phyloP scores from a whole-genome alignment of 2,329 filamentous ascomycete species.

The Fusarium sp. region DNA sequence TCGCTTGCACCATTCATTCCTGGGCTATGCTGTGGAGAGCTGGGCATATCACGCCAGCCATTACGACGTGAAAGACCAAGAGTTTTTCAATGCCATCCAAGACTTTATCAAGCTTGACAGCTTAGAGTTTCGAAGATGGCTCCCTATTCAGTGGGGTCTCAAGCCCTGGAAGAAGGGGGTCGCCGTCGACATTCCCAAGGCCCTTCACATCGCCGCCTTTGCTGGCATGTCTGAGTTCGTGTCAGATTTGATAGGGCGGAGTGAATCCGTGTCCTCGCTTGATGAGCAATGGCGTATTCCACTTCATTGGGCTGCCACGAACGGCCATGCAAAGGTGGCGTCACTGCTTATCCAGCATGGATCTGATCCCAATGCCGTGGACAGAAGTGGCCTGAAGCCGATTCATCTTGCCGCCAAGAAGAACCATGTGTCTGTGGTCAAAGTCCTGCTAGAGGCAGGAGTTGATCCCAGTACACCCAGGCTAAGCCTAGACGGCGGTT shows the following conservation, averaged over 20 bases:
- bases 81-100: slow-evolving; percentile 10
- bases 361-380: slow-evolving; percentile 17
- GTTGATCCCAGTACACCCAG: slow-evolving; percentile 14
- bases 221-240: slow-evolving; percentile 30
- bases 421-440: slow-evolving; percentile 10
- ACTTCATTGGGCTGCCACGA: slow-evolving; percentile 37
- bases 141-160: slow-evolving; percentile 22
- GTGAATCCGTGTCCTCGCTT: background rate
- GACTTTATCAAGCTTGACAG: slow-evolving; percentile 11
- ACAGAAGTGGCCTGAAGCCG: slow-evolving; percentile 28
- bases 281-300: background rate
- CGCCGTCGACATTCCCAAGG: too few relatives aligned
- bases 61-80: slow-evolving; percentile 31
- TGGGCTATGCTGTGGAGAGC: slow-evolving; percentile 35
- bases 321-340: slow-evolving; percentile 28
- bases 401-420: slow-evolving; percentile 33
- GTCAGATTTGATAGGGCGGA: slow-evolving; percentile 2
- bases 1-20: slow-evolving; percentile 33
- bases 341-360: slow-evolving; percentile 23
- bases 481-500: too few relatives aligned
- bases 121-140: slow-evolving; percentile 29
- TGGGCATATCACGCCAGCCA: slow-evolving; percentile 38
- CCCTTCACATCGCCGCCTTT: slow-evolving; percentile 33
- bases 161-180: too few relatives aligned
- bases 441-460: slow-evolving; percentile 17